Evolutionary conservation across 2,329 filamentous ascomycete genomes (phyloP), one percentile per base, ranked within the genome.

Genomic region (Plenodomus tracheiphilus): DNA sequence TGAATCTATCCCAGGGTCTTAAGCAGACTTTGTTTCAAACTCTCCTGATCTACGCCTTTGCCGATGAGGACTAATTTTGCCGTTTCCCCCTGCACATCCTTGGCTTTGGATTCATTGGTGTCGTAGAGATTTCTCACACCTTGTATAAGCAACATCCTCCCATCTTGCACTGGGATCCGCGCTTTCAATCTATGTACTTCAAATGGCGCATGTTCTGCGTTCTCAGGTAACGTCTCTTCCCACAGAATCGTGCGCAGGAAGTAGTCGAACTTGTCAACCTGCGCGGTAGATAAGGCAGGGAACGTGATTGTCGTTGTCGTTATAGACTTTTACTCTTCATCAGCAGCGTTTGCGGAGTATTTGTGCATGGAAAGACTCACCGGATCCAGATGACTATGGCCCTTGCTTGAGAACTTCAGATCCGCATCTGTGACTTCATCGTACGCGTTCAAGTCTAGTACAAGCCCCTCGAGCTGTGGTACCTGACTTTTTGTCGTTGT

Each of bases 101-200:
- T 16, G n/a, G 38, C 37, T 1, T 47, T 49, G 2, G 37, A 44
- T 58, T 96, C 91, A 19, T 90, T 83, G 19, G 97, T 88, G 64
- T 99, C 94, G 70, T 97, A 99, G 15, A 97, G 82, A 62, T 97
- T 93, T 44, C 93, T 79, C 1, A 99, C 94, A 2, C 92, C 94
- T 71, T 99, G 94, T 7, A 97, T 79, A 55, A 97, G 84, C 68
- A 90, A 89, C 37, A 85, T 76, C 0, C 78, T 76, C 1, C 89
- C 90, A 46, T 86, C 79, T 0, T 75, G 65, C 16, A 93, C 77
- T 0, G 82, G 77, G 6, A 97, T 72, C 2, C 90, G 84, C 0
- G 91, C 93, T 70, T 99, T 99, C 30, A 91, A 77, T 11, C 94
- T 84, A 67, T 99, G 93, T 18, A 97, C 86, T 63, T 97, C 91